Conservation (phyloP, 2,329 filamentous ascomycete genomes). For the Intubia oerlemansii region DNA sequence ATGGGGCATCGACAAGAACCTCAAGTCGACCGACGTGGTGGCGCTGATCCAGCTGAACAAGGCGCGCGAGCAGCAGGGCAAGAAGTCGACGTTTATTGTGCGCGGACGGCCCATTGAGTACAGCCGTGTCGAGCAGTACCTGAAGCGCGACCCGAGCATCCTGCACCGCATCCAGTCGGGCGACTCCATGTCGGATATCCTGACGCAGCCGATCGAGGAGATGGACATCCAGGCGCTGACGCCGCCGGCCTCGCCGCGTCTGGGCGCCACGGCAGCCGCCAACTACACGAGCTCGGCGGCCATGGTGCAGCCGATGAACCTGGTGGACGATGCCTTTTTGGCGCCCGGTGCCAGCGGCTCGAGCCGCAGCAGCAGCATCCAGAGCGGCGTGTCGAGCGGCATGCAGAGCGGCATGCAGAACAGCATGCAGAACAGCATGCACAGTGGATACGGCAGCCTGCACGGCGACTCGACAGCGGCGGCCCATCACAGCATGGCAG, state of each 20-base stretch:
- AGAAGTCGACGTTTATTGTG: constrained; percentile 10
- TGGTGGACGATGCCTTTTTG: no score
- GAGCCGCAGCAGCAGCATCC: no score
- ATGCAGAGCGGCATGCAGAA: no score
- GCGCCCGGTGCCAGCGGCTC: no score
- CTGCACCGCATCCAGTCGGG: constrained; percentile 6
- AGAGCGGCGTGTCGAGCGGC: no score
- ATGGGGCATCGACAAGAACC: constrained; percentile 14
- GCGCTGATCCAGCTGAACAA: constrained; percentile 10
- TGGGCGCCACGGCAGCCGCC: not conserved
- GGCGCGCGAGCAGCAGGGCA: constrained; percentile 9
- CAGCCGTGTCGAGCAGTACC: constrained; percentile 11
- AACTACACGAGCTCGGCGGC: not conserved
- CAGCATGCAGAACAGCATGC: no score
- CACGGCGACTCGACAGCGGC: no score
- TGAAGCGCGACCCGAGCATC: constrained; percentile 10
- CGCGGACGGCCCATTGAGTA: constrained; percentile 11
- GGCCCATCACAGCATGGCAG: no score
- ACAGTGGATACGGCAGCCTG: no score
- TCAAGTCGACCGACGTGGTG: constrained; percentile 12
- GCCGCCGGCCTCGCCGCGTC: constrained; percentile 3
- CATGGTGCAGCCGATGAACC: no score
- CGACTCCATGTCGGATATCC: constrained; percentile 6
- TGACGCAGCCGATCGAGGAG: no score
- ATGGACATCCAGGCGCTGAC: no score